These are phyloP conservation scores for Monilinia laxa DNA, from an alignment of 2,329 filamentous ascomycete species.

Conservation along the genomic window DNA sequence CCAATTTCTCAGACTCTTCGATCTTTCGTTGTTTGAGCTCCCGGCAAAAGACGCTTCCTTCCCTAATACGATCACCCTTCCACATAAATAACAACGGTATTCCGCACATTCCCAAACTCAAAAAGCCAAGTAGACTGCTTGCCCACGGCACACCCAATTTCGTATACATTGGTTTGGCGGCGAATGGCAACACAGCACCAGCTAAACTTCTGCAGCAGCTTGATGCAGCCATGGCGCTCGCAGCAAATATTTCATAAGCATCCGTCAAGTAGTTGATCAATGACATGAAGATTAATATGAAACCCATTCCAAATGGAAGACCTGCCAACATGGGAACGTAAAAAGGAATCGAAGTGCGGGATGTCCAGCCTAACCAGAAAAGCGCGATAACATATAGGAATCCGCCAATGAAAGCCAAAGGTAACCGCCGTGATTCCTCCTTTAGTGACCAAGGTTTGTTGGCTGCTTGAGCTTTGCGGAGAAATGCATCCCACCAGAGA, in stretches of 20 bases:
- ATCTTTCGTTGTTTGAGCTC: slow-evolving; percentile 45
- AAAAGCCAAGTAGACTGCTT: slow-evolving; percentile 50
- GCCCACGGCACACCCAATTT: slow-evolving; percentile 48
- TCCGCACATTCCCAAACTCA: slow-evolving; percentile 49
- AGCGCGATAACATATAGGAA: slow-evolving; percentile 49
- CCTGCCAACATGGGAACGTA: slow-evolving; percentile 57
- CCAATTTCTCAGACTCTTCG: slow-evolving; percentile 34
- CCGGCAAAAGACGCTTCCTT: slow-evolving; percentile 50
- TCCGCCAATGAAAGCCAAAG: slow-evolving; percentile 48
- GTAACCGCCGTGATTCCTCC: slow-evolving; percentile 52
- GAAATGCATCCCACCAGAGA: slow-evolving; percentile 51
- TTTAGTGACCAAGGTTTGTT: slow-evolving; percentile 50
- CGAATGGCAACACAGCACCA: slow-evolving; percentile 49
- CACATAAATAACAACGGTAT: slow-evolving; percentile 53
- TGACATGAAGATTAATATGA: slow-evolving; percentile 58
- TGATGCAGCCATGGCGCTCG: slow-evolving; percentile 52
- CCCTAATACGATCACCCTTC: slow-evolving; percentile 49
- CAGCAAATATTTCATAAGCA: slow-evolving; percentile 57
- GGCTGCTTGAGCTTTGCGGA: slow-evolving; percentile 50
- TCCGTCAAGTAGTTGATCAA: slow-evolving; percentile 60
- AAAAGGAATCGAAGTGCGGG: slow-evolving; percentile 52
- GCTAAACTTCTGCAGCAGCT: slow-evolving; percentile 43
- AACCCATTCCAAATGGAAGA: slow-evolving; percentile 53
- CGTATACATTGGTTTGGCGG: slow-evolving; percentile 48
- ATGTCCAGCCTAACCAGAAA: slow-evolving; percentile 60